Percentiles rank a stretch among this genome's conserved stretches.
Evolutionary conservation across 2,329 filamentous ascomycete genomes (phyloP).

Genomic region (Fusarium sororula): DNA sequence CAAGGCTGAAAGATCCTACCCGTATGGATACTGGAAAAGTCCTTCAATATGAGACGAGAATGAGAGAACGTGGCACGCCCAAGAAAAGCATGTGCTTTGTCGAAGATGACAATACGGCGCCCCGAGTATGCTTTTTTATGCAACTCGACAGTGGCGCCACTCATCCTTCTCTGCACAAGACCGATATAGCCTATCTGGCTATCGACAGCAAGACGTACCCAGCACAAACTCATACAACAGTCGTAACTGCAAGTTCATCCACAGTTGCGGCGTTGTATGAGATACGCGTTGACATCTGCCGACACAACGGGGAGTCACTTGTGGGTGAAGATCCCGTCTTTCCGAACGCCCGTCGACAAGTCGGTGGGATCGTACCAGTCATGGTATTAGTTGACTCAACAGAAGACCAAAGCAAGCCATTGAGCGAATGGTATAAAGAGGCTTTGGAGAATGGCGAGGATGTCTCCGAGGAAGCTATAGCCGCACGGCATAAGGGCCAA

Average conservation of each 20-base stretch:
- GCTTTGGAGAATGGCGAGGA: slow-evolving; percentile 19
- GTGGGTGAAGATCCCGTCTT: slow-evolving; percentile 38
- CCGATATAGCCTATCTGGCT: slow-evolving; percentile 31
- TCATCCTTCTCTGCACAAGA: slow-evolving; percentile 30
- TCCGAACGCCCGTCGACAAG: slow-evolving; percentile 33
- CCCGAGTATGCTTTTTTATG: slow-evolving; percentile 39
- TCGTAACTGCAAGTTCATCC: slow-evolving; percentile 27
- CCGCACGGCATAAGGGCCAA: slow-evolving; percentile 11
- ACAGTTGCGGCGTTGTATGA: slow-evolving; percentile 30
- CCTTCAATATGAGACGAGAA: slow-evolving; percentile 26
- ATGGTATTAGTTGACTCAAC: slow-evolving; percentile 23
- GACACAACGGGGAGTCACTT: slow-evolving; percentile 38
- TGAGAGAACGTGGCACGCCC: not conserved
- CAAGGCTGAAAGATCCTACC: not conserved
- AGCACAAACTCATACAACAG: slow-evolving; percentile 25
- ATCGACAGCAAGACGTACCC: slow-evolving; percentile 34
- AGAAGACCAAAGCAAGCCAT: slow-evolving; percentile 9
- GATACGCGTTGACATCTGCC: slow-evolving; percentile 40
- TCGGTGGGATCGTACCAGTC: slow-evolving; percentile 40
- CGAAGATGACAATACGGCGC: slow-evolving; percentile 26
- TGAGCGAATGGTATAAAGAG: slow-evolving; percentile 4
- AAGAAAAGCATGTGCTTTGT: not conserved
- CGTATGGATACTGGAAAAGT: slow-evolving; percentile 8
- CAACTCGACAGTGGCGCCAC: slow-evolving; percentile 41
- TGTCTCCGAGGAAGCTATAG: slow-evolving; percentile 29